Conservation (phyloP, 345 rosid species). For the Euphorbia pulcherrima region DNA sequence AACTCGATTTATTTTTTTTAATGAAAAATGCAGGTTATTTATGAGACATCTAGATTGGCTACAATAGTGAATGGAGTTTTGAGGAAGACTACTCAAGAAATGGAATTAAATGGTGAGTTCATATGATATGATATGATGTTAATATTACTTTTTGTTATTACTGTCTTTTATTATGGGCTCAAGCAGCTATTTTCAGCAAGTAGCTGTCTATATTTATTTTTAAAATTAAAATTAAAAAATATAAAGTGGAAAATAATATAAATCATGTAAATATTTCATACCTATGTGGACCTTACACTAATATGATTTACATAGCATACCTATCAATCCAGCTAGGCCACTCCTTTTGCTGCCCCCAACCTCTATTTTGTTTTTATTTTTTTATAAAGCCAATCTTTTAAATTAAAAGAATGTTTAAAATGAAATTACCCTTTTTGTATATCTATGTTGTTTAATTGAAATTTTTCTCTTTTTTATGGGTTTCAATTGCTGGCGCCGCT, state of each 20-base stretch:
- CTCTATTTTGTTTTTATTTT: constrained; percentile 36
- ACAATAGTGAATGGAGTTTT: constrained; percentile 74
- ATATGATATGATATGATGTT: not conserved
- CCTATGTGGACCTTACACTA: constrained; percentile 48
- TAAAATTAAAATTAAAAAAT: not conserved
- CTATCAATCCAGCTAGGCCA: constrained; percentile 62
- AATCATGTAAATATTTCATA: no score
- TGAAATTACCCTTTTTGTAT: not conserved
- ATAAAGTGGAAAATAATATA: constrained; percentile 24
- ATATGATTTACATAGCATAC: constrained; percentile 53
- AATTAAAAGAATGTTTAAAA: not conserved
- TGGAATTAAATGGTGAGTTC: constrained; percentile 61
- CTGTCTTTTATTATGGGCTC: constrained; percentile 31
- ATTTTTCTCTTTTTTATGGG: no score
- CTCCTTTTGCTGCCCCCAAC: constrained; percentile 36
- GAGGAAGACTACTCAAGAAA: constrained; percentile 64
- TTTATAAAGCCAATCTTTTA: constrained; percentile 24
- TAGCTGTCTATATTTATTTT: not conserved
- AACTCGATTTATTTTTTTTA: not conserved
- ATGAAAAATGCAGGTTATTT: constrained; percentile 47
- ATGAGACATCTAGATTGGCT: constrained; percentile 78
- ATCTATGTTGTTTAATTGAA: no score
- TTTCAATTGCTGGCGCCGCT: no score
- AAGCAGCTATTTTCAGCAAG: constrained; percentile 25
- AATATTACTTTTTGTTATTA: not conserved